These are phyloP conservation scores for Capillidium heterosporum DNA, from an alignment of 371 early-diverging fungal species.

Conservation along the genomic window DNA sequence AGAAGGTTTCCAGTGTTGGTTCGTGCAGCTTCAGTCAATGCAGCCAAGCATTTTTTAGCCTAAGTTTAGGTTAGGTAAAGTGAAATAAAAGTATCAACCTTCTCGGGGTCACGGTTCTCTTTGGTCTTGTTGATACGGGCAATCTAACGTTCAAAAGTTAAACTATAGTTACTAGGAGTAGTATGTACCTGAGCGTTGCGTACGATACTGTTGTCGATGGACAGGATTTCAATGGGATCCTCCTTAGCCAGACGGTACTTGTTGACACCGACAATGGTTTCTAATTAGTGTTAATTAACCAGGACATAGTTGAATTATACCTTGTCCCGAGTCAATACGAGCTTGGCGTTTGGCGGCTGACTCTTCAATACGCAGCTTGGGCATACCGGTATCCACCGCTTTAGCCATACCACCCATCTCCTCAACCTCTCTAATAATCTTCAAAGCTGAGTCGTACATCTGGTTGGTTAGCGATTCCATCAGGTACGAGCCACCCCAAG, in stretches of 20 bases:
- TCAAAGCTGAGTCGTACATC: conserved; percentile 39
- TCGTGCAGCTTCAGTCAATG: conserved; percentile 39
- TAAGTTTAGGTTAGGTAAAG: not conserved
- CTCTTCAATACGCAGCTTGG: conserved; percentile 69
- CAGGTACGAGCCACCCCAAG: conserved; percentile 82
- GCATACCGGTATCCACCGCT: conserved; percentile 73
- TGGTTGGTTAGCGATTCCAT: conserved; percentile 73
- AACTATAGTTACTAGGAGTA: not conserved
- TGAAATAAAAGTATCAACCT: conserved; percentile 10
- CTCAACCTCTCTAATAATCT: conserved; percentile 58
- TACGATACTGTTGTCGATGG: conserved; percentile 60
- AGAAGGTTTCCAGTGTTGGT: conserved; percentile 46
- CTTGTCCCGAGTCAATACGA: conserved; percentile 57
- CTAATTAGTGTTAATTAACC: conserved; percentile 12
- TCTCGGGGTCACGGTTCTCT: conserved; percentile 23
- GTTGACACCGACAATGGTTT: conserved; percentile 74
- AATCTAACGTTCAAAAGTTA: conserved; percentile 10
- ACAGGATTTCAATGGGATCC: conserved; percentile 46
- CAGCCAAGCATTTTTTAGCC: conserved; percentile 29
- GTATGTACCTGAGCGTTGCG: conserved; percentile 26
- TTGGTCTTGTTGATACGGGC: conserved; percentile 31
- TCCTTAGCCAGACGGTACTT: conserved; percentile 53
- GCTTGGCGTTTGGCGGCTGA: conserved; percentile 71
- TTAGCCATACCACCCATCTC: conserved; percentile 75
- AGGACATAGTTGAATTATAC: conserved; percentile 11